Base-by-base conservation (phyloP, 768 basidiomycete genomes). In the Mycena vitilis region DNA sequence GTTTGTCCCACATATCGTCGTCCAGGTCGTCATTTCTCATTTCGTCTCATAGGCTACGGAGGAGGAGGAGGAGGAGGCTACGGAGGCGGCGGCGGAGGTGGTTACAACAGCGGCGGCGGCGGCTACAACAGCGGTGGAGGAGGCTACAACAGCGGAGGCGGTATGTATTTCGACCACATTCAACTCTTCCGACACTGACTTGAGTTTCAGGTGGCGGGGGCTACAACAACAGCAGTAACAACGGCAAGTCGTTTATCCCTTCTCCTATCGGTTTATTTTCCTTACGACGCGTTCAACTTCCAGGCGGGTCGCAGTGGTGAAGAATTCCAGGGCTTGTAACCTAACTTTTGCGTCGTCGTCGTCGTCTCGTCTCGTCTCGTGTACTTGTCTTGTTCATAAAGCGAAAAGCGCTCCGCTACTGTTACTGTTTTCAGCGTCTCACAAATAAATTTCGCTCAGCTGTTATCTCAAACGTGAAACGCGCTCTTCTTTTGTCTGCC, bases 51-150 rank as follows among this genome's bases (percentile, higher is more conserved):
- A 65, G 63, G 63, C n/a, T 51, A 48, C 40, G 57, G 57, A 11
- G 57, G 65, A 18, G 23, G 64, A 22, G 55, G 54, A 10, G 54
- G 54, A 10, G 38, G 56, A 8, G 58, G 58, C 5, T 44, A 45
- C 38, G 23, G 30, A 15, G 38, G 49, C 12, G 58, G 64, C 5
- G 55, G 54, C 3, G 54, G 54, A 10, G 55, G 56, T 11, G 57
- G 57, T 4, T 42, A 44, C n/a, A n/a, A n/a, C n/a, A n/a, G n/a
- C 37, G 22, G 25, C 51, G 30, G 30, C 5, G 30, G 30, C 5
- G 30, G 30, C 40, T 40, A 40, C 40, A 15, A 40, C 38, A 40
- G 38, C 13, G 6, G 15, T 40, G 15, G 15, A 2, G 15, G 40
- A 30, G 40, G 40, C 40, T 40, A 40, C 38, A 13, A 40, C 38